Conservation (phyloP, 805 yeast genomes). For the Nakazawaea populi region DNA sequence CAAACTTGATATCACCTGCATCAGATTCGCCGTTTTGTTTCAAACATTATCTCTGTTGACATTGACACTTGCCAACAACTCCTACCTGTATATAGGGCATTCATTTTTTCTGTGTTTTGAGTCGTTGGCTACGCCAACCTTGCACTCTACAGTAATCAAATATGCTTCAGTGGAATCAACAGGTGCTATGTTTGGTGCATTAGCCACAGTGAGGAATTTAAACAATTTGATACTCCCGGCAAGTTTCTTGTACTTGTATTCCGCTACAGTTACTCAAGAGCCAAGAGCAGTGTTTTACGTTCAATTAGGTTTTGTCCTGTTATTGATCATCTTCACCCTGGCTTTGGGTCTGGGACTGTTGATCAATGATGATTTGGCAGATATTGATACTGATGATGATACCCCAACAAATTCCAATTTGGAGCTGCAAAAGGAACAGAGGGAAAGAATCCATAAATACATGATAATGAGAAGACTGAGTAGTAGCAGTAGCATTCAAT, state of each 20-base stretch:
- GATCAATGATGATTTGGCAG: background rate
- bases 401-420: background rate
- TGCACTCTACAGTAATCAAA: constrained; percentile 56
- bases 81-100: constrained; percentile 2
- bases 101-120: constrained; percentile 26
- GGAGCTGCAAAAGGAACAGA: constrained; percentile 7
- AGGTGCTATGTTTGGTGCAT: constrained; percentile 73
- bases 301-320: constrained; percentile 4
- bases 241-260: constrained; percentile 40
- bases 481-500: background rate
- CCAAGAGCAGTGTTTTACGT: constrained; percentile 32
- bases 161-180: constrained; percentile 51
- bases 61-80: constrained; percentile 7
- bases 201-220: constrained; percentile 52
- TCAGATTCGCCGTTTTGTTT: constrained; percentile 20
- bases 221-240: constrained; percentile 46
- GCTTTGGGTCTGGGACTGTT: background rate
- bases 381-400: background rate
- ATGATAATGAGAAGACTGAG: constrained; percentile 5
- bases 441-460: constrained; percentile 7
- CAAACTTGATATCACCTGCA: constrained; percentile 37
- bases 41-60: constrained; percentile 2
- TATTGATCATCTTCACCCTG: background rate
- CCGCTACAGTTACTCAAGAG: constrained; percentile 30
- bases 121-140: constrained; percentile 48